Evolutionary conservation across 2,329 filamentous ascomycete genomes (phyloP).

Genomic region (Colletotrichum navitas): DNA sequence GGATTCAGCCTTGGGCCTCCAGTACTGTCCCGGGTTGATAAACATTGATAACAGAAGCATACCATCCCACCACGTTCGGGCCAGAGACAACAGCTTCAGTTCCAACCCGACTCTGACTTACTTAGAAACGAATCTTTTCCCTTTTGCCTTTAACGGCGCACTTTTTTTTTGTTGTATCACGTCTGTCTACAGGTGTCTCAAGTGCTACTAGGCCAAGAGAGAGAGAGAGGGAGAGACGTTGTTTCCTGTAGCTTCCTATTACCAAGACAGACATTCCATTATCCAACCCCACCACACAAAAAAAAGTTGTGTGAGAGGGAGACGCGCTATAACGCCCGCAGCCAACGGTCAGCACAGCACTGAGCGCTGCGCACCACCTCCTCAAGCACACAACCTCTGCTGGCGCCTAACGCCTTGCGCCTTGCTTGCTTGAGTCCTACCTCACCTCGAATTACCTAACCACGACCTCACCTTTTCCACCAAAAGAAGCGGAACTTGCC

Average conservation of each 20-base stretch:
- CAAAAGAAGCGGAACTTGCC: conserved; percentile 34
- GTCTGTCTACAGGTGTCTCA: conserved; percentile 18
- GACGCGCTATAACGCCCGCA: conserved; percentile 8
- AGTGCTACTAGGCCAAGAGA: conserved; percentile 6
- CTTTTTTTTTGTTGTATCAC: too few species aligned
- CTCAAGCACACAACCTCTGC: conserved; percentile 7
- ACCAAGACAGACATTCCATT: conserved; percentile 11
- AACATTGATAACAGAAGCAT: conserved; percentile 22
- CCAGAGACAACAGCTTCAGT: conserved; percentile 4
- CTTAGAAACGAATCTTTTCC: neutral
- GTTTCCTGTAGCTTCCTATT: neutral
- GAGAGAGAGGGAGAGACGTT: conserved; percentile 13
- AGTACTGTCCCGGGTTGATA: neutral
- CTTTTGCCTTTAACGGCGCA: neutral
- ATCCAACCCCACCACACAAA: conserved; percentile 18
- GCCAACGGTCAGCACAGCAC: conserved; percentile 10
- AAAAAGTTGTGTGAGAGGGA: conserved; percentile 20
- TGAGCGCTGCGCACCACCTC: conserved; percentile 3
- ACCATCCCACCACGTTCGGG: conserved; percentile 2
- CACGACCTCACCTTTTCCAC: conserved; percentile 28
- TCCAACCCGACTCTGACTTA: neutral
- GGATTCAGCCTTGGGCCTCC: conserved; percentile 8
- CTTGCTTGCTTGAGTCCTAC: conserved; percentile 16
- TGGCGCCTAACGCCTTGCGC: conserved; percentile 29
- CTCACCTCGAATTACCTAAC: conserved; percentile 35